Conservation (phyloP, 108 stramenopile genomes). For the Ochromonas danica region DNA sequence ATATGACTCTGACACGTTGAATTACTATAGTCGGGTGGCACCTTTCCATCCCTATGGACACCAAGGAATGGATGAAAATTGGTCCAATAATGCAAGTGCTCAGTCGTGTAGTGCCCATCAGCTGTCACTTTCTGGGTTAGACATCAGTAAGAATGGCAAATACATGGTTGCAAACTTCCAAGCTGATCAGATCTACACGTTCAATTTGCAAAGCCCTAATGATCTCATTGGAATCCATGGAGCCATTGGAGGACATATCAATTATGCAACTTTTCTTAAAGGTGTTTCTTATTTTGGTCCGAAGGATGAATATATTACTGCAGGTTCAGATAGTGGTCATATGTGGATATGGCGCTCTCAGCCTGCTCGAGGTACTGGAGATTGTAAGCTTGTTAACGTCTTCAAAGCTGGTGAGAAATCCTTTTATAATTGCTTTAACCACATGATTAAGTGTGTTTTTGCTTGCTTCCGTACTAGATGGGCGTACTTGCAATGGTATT, state of each 20-base stretch:
- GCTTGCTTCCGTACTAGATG: background rate
- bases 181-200: slow-evolving; percentile 25
- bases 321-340: slow-evolving; percentile 23
- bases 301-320: background rate
- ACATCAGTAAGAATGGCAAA: background rate
- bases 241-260: background rate
- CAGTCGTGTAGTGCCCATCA: background rate
- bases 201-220: background rate
- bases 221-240: background rate
- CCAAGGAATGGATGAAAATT: background rate
- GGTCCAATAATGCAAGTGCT: no score
- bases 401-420: background rate
- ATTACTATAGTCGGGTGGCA: no score
- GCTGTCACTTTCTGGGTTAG: slow-evolving; percentile 3
- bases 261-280: slow-evolving; percentile 20
- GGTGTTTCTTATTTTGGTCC: background rate
- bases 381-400: background rate
- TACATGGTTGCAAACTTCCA: background rate
- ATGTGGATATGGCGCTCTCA: slow-evolving; percentile 1
- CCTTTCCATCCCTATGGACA: slow-evolving; percentile 1
- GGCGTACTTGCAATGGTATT: slow-evolving; percentile 20
- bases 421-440: background rate
- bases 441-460: background rate
- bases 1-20: background rate
- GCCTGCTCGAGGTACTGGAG: background rate